Conservation (phyloP, 345 rosid genomes). For the Mangifera indica region DNA sequence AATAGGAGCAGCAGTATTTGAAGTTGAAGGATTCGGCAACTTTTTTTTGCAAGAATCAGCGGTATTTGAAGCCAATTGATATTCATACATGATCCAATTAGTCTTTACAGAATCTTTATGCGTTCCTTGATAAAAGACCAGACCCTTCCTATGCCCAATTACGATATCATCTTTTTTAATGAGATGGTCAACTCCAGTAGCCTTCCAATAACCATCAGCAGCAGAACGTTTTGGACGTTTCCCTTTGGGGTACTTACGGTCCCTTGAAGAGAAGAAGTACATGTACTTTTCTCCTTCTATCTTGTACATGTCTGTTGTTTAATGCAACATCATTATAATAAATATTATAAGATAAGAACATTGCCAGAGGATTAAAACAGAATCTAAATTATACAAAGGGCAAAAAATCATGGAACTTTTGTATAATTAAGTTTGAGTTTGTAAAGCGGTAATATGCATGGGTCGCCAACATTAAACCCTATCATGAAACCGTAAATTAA, state of each 20-base stretch:
- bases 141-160: background rate
- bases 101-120: background rate
- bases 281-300: background rate
- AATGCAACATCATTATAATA: background rate
- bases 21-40: too few relatives aligned
- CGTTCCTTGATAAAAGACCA: conserved; percentile 1
- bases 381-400: background rate
- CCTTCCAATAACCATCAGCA: conserved; percentile 12
- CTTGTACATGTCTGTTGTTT: background rate
- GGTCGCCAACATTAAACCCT: too few relatives aligned
- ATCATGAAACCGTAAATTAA: too few relatives aligned
- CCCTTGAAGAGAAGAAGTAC: conserved; percentile 15
- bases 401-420: background rate
- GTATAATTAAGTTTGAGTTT: too few relatives aligned
- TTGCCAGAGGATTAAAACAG: too few relatives aligned
- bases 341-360: background rate
- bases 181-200: background rate
- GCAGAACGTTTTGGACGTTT: conserved; percentile 2
- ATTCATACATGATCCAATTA: conserved; percentile 12
- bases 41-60: too few relatives aligned
- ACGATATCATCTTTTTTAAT: background rate
- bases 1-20: too few relatives aligned
- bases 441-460: too few relatives aligned
- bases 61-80: too few relatives aligned
- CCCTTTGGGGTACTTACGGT: conserved; percentile 12